Base-by-base conservation (phyloP, 306 rosid genomes). In the Ormosia semicastrata region DNA sequence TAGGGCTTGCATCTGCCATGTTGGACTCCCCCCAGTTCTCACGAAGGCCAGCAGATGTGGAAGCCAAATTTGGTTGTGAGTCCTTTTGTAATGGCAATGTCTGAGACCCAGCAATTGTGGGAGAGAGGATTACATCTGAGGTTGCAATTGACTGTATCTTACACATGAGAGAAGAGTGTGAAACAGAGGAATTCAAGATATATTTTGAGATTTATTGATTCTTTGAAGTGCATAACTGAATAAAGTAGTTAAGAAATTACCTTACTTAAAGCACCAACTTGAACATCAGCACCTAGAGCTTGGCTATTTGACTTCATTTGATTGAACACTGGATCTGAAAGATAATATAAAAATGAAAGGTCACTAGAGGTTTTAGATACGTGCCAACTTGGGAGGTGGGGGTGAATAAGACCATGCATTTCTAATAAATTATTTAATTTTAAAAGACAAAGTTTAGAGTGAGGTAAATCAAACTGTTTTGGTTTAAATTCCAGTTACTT, bases 21-120 rank as follows among this genome's bases (percentile, higher is more conserved):
- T 83, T 95, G 80, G 98, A 89, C 85, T 93, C 96, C 9, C 94
- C 98, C 98, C 97, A 95, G 58, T 93, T 93, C 87, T 95, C 99
- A 47, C 90, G 97, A 82, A 86, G 92, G 70, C 88, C 89, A n/a
- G 84, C 85, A 70, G 97, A 91, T 73, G 85, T 83, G 7, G 92
- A 90, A 77, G 90, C 83, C 56, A 90, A 57, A 81, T 78, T 91
- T 54, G 87, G 72, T 37, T 87, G 92, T 0, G 84, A n/a, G 32
- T 87, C 95, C 63, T 70, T 90, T 46, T 82, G 95, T 10, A 87
- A 69, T 65, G 83, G 65, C 81, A 93, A 53, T 39, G 88, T 1
- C 79, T 91, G 94, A 86, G 94, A 86, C 71, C 89, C 95, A 85
- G 82, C 75, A 66, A 91, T 82, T 72, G 87, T 89, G 60, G 85